A percentile compares a stretch with the other conserved stretches of the same genome.
These are phyloP conservation scores for Pichia sp. DNA, from an alignment of 1,139 yeast species.

Conservation along the genomic window DNA sequence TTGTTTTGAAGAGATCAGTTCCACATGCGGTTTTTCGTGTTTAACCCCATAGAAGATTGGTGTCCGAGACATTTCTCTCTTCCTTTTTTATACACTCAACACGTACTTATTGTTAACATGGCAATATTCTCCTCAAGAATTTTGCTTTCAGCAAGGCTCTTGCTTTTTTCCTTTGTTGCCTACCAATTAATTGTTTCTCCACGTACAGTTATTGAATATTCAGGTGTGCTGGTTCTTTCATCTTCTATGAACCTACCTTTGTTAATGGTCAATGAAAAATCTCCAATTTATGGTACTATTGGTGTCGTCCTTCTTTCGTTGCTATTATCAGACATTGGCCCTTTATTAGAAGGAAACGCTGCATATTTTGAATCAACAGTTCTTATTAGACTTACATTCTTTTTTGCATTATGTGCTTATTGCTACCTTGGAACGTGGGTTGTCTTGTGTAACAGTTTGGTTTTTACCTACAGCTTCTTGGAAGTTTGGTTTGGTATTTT, in stretches of 20 bases:
- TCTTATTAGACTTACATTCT: slow-evolving; percentile 56
- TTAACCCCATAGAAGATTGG: no score
- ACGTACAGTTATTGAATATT: slow-evolving; percentile 36
- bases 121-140: slow-evolving; percentile 50
- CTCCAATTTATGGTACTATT: slow-evolving; percentile 49
- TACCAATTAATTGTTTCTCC: slow-evolving; percentile 41
- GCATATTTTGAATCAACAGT: slow-evolving; percentile 60
- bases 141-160: slow-evolving; percentile 44
- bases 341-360: slow-evolving; percentile 50
- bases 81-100: neutral
- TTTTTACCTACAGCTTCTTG: slow-evolving; percentile 55
- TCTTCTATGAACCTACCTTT: slow-evolving; percentile 50
- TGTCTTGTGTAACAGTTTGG: slow-evolving; percentile 52
- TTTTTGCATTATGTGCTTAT: slow-evolving; percentile 47
- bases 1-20: no score
- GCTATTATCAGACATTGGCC: slow-evolving; percentile 51
- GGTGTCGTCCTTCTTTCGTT: slow-evolving; percentile 40
- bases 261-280: slow-evolving; percentile 37
- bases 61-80: no score
- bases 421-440: slow-evolving; percentile 38
- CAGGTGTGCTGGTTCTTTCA: slow-evolving; percentile 49
- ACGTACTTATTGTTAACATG: slow-evolving; percentile 33
- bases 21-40: no score
- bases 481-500: slow-evolving; percentile 71
- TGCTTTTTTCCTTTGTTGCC: slow-evolving; percentile 41